Base-by-base conservation (phyloP, 1,139 yeast genomes). In the Pichia sp. region DNA sequence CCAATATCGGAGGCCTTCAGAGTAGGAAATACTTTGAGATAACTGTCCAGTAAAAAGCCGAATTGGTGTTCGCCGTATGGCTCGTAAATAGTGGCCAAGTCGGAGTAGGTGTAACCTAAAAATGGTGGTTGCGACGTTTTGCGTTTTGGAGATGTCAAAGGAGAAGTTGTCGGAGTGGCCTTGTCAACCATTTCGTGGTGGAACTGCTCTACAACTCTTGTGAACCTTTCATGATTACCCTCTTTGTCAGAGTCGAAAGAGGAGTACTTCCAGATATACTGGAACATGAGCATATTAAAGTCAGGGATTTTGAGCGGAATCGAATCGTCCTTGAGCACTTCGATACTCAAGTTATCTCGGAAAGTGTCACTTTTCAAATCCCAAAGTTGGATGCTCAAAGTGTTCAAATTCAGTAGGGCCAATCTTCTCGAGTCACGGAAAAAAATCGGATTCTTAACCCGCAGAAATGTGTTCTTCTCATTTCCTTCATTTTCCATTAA, bases 321-420 rank as follows among this genome's bases (percentile, higher is more conserved):
- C 13, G 25, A 26, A 18, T 53, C 55, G 41, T 54, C 46, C 30
- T 44, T 54, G 21, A 57, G 37, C 5, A 52, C 40, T 21, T 49
- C 53, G 12, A 58, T 50, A 26, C 48, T 54, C 16, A 62, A 19
- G 3, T 40, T 31, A 31, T 60, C 64, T 10, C 31, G 28, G 16
- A 22, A 23, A 3, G 26, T 10, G 4, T 23, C 16, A 1, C 23
- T 34, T 4, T 31, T 26, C 13, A 59, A 37, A 23, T 60, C 54
- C 64, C 66, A 64, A 5, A 62, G 23, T 6, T 58, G 47, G n/a
- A 65, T 58, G 8, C 56, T 41, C 41, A 58, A 55, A 16, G 30
- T 46, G 4, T 43, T 18, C 18, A 58, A 54, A 48, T 63, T 60
- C n/a, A 63, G 46, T 23, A 62, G 56, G 0, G 60, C 58, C 5